Conservation (phyloP, 2,329 filamentous ascomycete genomes). For the Blastomyces parvus region DNA sequence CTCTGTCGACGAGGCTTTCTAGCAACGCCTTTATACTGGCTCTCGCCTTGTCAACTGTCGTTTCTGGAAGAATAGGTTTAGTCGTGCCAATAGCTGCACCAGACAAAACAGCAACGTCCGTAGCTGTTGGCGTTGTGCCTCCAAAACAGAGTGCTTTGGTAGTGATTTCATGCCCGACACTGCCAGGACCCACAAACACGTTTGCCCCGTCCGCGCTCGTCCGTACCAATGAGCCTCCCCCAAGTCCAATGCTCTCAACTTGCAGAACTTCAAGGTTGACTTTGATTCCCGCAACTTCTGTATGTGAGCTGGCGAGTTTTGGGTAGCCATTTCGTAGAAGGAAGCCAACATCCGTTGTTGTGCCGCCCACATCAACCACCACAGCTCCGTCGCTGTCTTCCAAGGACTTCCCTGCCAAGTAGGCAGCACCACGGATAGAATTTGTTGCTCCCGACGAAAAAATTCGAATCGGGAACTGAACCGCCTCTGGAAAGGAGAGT, state of each 20-base stretch:
- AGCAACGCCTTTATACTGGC: slow-evolving; percentile 39
- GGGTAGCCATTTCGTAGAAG: slow-evolving; percentile 55
- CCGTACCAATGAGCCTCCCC: slow-evolving; percentile 44
- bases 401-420: slow-evolving; percentile 37
- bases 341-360: slow-evolving; percentile 55
- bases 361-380: slow-evolving; percentile 56
- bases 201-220: slow-evolving; percentile 23
- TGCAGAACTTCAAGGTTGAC: slow-evolving; percentile 54
- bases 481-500: slow-evolving; percentile 45
- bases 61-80: slow-evolving; percentile 17
- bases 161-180: slow-evolving; percentile 50
- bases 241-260: slow-evolving; percentile 48
- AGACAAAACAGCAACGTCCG: slow-evolving; percentile 43
- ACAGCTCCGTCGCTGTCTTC: slow-evolving; percentile 27
- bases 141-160: slow-evolving; percentile 49
- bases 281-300: slow-evolving; percentile 52
- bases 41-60: slow-evolving; percentile 19
- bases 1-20: slow-evolving; percentile 45
- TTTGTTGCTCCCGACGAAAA: slow-evolving; percentile 57
- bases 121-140: slow-evolving; percentile 49
- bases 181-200: slow-evolving; percentile 47
- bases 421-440: slow-evolving; percentile 54
- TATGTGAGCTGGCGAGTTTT: slow-evolving; percentile 53
- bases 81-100: slow-evolving; percentile 23
- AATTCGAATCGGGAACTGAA: slow-evolving; percentile 49